phyloP scores from a whole-genome alignment of 1,284 basidiomycete species.

The Pseudozyma sp. region DNA sequence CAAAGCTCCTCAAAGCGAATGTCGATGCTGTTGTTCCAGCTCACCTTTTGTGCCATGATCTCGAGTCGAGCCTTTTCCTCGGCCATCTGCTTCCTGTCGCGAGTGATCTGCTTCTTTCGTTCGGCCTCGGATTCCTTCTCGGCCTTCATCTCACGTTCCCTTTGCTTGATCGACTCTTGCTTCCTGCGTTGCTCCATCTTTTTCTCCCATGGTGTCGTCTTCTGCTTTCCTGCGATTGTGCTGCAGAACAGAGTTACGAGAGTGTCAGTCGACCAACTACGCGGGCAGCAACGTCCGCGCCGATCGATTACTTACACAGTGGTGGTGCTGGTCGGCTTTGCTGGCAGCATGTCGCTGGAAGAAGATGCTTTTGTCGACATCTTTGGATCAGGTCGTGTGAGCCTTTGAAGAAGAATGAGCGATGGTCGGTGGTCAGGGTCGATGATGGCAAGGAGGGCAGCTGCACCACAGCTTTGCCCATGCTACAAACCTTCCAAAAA shows the following conservation, averaged over 20 bases:
- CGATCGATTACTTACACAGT: slow-evolving; percentile 32
- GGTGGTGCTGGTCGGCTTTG: slow-evolving; percentile 39
- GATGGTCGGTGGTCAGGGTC: neutral
- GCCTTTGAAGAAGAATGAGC: neutral
- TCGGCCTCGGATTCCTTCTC: slow-evolving; percentile 45
- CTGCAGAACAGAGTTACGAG: slow-evolving; percentile 6
- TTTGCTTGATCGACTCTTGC: slow-evolving; percentile 52
- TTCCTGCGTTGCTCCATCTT: slow-evolving; percentile 52
- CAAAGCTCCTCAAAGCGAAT: too few species aligned
- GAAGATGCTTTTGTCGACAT: slow-evolving; percentile 23
- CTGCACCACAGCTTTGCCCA: neutral
- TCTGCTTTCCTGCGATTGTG: slow-evolving; percentile 39
- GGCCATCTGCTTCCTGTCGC: slow-evolving; percentile 56
- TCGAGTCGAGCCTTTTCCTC: slow-evolving; percentile 55
- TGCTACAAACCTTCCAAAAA: slow-evolving; percentile 10
- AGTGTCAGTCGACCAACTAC: slow-evolving; percentile 8
- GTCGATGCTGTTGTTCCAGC: neutral
- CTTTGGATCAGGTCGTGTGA: neutral
- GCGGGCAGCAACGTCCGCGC: neutral
- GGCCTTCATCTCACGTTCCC: slow-evolving; percentile 54
- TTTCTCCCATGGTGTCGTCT: slow-evolving; percentile 56
- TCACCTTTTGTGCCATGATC: slow-evolving; percentile 55
- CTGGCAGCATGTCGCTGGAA: slow-evolving; percentile 38
- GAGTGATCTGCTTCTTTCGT: slow-evolving; percentile 41
- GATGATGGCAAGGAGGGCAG: neutral